phyloP scores from a whole-genome alignment of 202 grass and related monocot species.

The Dendrocalamus latiflorus region DNA sequence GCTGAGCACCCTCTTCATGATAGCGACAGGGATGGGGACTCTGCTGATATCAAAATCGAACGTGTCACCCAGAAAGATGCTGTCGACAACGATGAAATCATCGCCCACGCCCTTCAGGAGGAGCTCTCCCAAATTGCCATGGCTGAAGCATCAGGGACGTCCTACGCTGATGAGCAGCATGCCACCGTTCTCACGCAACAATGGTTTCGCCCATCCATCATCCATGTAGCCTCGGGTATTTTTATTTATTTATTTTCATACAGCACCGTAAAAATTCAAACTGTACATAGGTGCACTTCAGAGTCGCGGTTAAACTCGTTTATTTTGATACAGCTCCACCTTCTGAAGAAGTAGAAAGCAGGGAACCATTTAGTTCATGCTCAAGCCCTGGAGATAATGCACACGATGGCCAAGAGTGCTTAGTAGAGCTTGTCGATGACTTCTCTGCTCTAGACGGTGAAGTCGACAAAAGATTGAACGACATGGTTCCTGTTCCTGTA shows the following conservation, averaged over 20 bases:
- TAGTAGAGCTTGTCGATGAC: too few species aligned
- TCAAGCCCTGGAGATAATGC: too few species aligned
- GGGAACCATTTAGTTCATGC: too few species aligned
- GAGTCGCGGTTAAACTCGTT: too few species aligned
- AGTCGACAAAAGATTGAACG: too few species aligned
- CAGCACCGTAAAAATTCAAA: neutral
- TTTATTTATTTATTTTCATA: neutral
- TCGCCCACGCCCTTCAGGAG: conserved; percentile 63
- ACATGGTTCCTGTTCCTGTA: too few species aligned
- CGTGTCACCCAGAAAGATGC: neutral
- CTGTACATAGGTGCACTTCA: too few species aligned
- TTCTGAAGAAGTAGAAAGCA: too few species aligned
- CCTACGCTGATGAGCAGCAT: neutral
- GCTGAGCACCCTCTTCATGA: neutral
- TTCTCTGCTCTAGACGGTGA: too few species aligned
- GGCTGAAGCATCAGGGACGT: conserved; percentile 41
- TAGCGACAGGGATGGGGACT: neutral
- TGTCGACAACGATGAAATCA: too few species aligned
- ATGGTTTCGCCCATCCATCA: conserved; percentile 31
- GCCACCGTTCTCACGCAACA: conserved; percentile 60
- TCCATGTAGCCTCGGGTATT: conserved; percentile 10
- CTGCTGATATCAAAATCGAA: neutral
- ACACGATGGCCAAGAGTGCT: too few species aligned
- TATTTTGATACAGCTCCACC: too few species aligned
- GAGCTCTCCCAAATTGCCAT: conserved; percentile 58